Evolutionary conservation across 2,329 filamentous ascomycete species (phyloP), one percentile per base, ranked within the genome.

Genomic region (Talaromyces albobiverticillius): DNA sequence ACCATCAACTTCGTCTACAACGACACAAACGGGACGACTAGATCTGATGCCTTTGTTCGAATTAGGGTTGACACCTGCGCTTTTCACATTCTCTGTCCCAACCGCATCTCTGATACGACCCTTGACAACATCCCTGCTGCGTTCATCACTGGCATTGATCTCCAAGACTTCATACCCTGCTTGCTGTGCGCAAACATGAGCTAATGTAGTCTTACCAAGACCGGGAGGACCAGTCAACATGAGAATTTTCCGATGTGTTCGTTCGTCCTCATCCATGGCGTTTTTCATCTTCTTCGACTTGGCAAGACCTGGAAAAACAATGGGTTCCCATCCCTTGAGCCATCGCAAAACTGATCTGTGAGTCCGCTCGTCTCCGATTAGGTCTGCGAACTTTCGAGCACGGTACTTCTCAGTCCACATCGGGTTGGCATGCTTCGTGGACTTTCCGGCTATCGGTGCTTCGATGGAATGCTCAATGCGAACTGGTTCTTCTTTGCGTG

Each of bases 391-490:
- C 63, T 86, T 93, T 57, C 85, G 84, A 25, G 94, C 94, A 32
- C 94, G 86, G 67, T 99, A 99, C 69, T 99, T 99, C 68, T 99
- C 94, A 0, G 93, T 96, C 94, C 94, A 99, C 67, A 99, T 72
- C 51, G 62, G 64, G 40, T 63, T 64, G 26, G 67, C 58, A n/a
- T 64, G 41, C 48, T 67, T 67, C 43, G 61, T 59, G 41, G 52
- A 61, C 38, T 46, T 65, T 56, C 63, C 57, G 23, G 52, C 40
- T 14, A 55, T 45, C 14, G 58, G 57, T 1, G 55, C 50, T 59
- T 77, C 72, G 22, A 71, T 66, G 2, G 67, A 71, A 41, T 61
- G 62, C 41, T 68, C 63, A 13, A 71, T 60, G 26, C n/a, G 45
- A n/a, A 36, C 10, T 22, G 32, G 16, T 13, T 38, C 25, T 46